phyloP scores from a whole-genome alignment of 495 filamentous ascomycete species.

The Penicillium verhagenii region DNA sequence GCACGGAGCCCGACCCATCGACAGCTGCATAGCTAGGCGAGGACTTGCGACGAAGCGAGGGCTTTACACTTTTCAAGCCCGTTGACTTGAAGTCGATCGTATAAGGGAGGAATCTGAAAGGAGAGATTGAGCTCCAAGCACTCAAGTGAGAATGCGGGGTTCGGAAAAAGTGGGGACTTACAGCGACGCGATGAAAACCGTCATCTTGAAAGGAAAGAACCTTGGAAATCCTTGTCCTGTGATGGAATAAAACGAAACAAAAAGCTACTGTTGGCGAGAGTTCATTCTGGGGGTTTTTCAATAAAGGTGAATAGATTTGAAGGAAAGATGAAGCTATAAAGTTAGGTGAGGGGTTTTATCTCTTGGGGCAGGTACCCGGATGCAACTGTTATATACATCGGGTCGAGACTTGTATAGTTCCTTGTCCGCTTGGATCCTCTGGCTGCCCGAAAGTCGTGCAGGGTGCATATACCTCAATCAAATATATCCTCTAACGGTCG shows the following conservation, averaged over 20 bases:
- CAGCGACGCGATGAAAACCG: constrained; percentile 33
- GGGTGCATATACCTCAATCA: constrained; percentile 11
- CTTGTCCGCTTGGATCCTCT: neutral
- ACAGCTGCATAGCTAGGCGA: constrained; percentile 26
- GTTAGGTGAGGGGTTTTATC: constrained; percentile 7
- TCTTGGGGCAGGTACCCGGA: neutral
- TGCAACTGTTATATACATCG: neutral
- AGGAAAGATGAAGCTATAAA: neutral
- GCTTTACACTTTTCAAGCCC: constrained; percentile 9
- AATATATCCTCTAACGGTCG: constrained; percentile 9
- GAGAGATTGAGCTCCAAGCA: neutral
- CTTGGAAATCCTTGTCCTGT: neutral
- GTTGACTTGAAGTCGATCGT: constrained; percentile 38
- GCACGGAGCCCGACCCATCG: constrained; percentile 41
- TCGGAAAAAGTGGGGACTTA: constrained; percentile 12
- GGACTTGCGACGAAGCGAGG: constrained; percentile 23
- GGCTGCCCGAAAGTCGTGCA: constrained; percentile 7
- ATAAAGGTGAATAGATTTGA: neutral
- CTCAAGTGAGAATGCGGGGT: constrained; percentile 3
- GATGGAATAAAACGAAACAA: neutral
- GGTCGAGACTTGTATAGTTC: constrained; percentile 6
- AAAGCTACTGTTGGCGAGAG: neutral
- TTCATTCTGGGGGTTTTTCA: neutral
- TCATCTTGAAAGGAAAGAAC: constrained; percentile 4
- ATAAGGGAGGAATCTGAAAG: constrained; percentile 36